Percentiles rank a stretch among this genome's conserved stretches.
Evolutionary conservation across 495 filamentous ascomycete species (phyloP).

Genomic region (Thermothielavioides terrestris): DNA sequence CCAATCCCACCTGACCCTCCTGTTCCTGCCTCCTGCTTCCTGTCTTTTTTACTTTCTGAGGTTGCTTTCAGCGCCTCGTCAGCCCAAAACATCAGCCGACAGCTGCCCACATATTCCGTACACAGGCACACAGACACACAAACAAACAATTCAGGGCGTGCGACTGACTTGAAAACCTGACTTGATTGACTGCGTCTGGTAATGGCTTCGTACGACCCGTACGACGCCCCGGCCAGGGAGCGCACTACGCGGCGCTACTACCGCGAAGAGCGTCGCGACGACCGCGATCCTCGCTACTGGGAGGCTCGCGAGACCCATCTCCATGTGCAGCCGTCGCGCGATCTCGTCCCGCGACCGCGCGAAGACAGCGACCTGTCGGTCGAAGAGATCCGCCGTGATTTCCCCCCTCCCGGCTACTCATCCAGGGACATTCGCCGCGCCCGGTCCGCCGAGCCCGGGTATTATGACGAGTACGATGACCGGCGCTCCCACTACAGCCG

Average conservation of each 20-base stretch:
- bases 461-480: constrained; percentile 38
- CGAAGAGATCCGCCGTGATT: constrained; percentile 61
- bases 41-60: not conserved
- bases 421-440: constrained; percentile 44
- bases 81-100: not conserved
- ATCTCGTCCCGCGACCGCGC: constrained; percentile 46
- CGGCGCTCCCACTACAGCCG: constrained; percentile 33
- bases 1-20: not conserved
- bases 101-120: too few species aligned
- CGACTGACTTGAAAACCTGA: not conserved
- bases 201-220: constrained; percentile 44
- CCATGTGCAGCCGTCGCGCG: constrained; percentile 32
- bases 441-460: constrained; percentile 40
- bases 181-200: not conserved
- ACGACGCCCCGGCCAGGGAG: constrained; percentile 36
- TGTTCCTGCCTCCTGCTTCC: not conserved
- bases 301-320: constrained; percentile 44
- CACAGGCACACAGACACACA: not conserved
- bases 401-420: constrained; percentile 50
- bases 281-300: constrained; percentile 38
- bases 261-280: constrained; percentile 39
- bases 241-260: constrained; percentile 35
- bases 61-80: not conserved
- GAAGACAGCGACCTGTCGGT: constrained; percentile 53
- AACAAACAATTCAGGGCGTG: not conserved